These are phyloP conservation scores for Lachnellula cervina DNA, from an alignment of 2,329 filamentous ascomycete species.

Conservation along the genomic window DNA sequence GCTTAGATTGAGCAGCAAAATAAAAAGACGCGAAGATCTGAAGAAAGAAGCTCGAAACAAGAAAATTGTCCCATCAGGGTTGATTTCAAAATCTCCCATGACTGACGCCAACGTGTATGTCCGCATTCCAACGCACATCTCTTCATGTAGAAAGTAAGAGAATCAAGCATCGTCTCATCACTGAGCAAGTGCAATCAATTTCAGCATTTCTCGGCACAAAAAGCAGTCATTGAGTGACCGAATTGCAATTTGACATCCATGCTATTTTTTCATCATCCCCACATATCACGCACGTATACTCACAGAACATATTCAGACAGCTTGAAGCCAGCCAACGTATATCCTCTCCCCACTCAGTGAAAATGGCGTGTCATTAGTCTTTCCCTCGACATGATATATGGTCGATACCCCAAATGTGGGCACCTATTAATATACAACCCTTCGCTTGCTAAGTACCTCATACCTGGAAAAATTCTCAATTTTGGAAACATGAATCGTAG, in stretches of 20 bases:
- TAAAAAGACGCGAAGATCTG: no score
- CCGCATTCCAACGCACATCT: slow-evolving; percentile 20
- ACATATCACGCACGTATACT: neutral
- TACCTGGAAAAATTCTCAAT: neutral
- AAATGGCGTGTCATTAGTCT: neutral
- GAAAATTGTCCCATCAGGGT: no score
- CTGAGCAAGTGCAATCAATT: slow-evolving; percentile 44
- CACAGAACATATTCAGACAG: neutral
- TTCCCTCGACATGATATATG: neutral
- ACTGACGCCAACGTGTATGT: neutral
- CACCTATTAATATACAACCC: neutral
- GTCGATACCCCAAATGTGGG: neutral
- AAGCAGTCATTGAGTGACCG: slow-evolving; percentile 73
- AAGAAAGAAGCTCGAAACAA: no score
- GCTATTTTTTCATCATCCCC: slow-evolving; percentile 44
- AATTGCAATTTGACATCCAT: slow-evolving; percentile 99
- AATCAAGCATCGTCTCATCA: slow-evolving; percentile 30
- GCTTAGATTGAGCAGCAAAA: no score
- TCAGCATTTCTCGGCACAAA: slow-evolving; percentile 99
- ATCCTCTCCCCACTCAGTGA: neutral
- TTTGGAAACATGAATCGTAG: neutral
- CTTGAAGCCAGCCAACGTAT: neutral
- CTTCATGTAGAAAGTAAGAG: slow-evolving; percentile 15
- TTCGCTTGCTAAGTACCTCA: neutral
- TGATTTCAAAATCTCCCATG: no score